Conservation (phyloP, 1,284 basidiomycete species). For the Vanrija sp. region DNA sequence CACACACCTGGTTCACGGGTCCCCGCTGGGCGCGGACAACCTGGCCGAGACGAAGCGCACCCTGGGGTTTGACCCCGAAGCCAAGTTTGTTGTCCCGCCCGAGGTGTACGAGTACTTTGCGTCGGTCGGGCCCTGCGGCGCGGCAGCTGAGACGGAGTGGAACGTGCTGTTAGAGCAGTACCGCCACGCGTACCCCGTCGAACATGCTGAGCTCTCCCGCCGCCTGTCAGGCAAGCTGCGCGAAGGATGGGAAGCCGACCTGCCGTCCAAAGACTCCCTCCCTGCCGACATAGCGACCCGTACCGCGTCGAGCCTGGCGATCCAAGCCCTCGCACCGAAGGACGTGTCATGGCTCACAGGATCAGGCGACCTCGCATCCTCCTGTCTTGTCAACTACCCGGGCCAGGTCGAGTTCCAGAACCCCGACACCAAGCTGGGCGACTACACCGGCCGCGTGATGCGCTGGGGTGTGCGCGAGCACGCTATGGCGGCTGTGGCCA, state of each 20-base stretch:
- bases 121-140: slow-evolving; percentile 13
- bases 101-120: slow-evolving; percentile 24
- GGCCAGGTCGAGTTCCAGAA: slow-evolving; percentile 26
- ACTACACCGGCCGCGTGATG: slow-evolving; percentile 27
- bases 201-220: slow-evolving; percentile 11
- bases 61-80: slow-evolving; percentile 17
- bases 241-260: slow-evolving; percentile 11
- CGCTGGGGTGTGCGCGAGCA: slow-evolving; percentile 29
- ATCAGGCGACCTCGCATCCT: slow-evolving; percentile 24
- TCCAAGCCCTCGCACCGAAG: slow-evolving; percentile 19
- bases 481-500: slow-evolving; percentile 21
- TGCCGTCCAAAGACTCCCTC: slow-evolving; percentile 17
- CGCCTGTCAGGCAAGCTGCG: slow-evolving; percentile 15
- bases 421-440: slow-evolving; percentile 20
- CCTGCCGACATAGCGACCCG: slow-evolving; percentile 22
- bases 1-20: slow-evolving; percentile 21
- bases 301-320: slow-evolving; percentile 24
- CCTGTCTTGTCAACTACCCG: slow-evolving; percentile 23
- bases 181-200: slow-evolving; percentile 12
- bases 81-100: slow-evolving; percentile 19
- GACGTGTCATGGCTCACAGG: slow-evolving; percentile 23
- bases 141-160: slow-evolving; percentile 15
- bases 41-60: slow-evolving; percentile 22
- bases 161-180: slow-evolving; percentile 18
- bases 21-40: slow-evolving; percentile 24